phyloP scores from a whole-genome alignment of 352 stramenopile species.

The Globisporangium carolinianum region DNA sequence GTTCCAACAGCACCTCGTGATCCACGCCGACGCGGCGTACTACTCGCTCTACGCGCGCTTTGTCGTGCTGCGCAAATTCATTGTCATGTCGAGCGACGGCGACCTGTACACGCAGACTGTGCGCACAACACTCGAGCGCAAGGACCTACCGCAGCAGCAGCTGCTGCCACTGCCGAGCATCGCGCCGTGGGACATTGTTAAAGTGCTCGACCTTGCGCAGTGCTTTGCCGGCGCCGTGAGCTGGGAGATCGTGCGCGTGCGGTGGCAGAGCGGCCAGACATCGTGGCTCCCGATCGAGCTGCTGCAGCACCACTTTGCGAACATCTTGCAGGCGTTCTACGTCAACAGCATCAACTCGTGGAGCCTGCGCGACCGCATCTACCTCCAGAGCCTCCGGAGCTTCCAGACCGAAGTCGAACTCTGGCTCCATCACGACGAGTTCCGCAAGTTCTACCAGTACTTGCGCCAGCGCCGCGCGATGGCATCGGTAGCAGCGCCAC shows the following conservation, averaged over 20 bases:
- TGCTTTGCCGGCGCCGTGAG: constrained; percentile 33
- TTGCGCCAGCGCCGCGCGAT: constrained; percentile 21
- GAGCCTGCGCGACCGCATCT: constrained; percentile 41
- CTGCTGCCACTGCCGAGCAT: constrained; percentile 52
- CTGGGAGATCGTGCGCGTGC: constrained; percentile 67
- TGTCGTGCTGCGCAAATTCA: constrained; percentile 53
- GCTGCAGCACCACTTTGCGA: constrained; percentile 27
- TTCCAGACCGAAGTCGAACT: constrained; percentile 65
- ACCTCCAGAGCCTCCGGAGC: constrained; percentile 21
- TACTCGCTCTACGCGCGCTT: constrained; percentile 51
- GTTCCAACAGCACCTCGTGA: constrained; percentile 43
- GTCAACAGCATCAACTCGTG: constrained; percentile 77
- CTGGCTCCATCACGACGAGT: constrained; percentile 64
- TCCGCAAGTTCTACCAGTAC: constrained; percentile 50
- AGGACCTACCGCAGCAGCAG: constrained; percentile 32
- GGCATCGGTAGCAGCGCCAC: neutral
- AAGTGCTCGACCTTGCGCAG: constrained; percentile 67
- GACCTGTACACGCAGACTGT: constrained; percentile 55
- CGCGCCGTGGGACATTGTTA: constrained; percentile 43
- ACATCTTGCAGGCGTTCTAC: constrained; percentile 68
- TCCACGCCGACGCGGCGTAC: constrained; percentile 40
- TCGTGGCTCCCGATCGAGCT: constrained; percentile 65
- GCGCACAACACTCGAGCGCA: constrained; percentile 22
- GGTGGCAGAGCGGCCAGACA: constrained; percentile 57
- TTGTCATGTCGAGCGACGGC: constrained; percentile 65